Evolutionary conservation across 768 basidiomycete genomes (phyloP).

Genomic region (Naganishia vishniacii): DNA sequence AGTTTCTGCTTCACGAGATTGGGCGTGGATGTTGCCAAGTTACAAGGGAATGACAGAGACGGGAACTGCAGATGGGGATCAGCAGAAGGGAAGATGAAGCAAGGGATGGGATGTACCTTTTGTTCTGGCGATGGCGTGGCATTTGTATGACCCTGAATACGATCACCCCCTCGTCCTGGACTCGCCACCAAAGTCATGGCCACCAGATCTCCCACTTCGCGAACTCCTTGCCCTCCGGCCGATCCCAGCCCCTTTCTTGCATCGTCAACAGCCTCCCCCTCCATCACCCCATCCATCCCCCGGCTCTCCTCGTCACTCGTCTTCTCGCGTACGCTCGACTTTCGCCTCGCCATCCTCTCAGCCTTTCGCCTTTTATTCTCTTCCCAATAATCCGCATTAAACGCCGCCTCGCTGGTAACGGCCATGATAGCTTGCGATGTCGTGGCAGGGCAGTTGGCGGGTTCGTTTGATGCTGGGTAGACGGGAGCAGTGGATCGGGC

Average conservation of each 20-base stretch:
- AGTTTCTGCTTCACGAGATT: neutral
- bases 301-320: neutral
- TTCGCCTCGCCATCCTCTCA: neutral
- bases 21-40: constrained; percentile 2
- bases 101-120: no score
- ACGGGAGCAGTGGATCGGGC: no score
- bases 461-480: no score
- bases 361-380: neutral
- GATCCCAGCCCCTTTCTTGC: neutral
- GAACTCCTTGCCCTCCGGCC: neutral
- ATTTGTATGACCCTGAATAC: no score
- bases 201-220: neutral
- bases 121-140: no score
- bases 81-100: no score
- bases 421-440: no score
- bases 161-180: no score
- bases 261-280: neutral
- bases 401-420: no score
- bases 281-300: neutral
- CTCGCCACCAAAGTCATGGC: neutral
- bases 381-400: neutral
- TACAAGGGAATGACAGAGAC: neutral
- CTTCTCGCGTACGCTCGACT: neutral
- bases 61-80: neutral
- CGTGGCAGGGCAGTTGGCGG: neutral